Base-by-base conservation (phyloP, 805 yeast species). In the Nakazawaea molendinolei region DNA sequence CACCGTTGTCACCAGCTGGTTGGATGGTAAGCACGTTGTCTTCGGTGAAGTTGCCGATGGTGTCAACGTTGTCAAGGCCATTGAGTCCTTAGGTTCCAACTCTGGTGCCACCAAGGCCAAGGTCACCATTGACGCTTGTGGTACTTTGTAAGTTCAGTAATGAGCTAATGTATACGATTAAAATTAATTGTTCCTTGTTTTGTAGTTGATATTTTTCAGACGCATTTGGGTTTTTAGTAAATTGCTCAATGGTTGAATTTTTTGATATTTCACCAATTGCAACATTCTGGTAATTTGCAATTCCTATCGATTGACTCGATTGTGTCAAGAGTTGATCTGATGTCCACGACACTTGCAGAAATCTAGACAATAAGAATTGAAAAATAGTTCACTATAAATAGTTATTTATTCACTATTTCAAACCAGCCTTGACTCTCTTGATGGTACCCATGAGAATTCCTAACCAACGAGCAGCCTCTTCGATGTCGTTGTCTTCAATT, bases 21-120 rank as follows among this genome's bases (percentile, higher is more conserved):
- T 89, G 62, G 94, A 87, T 56, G 95, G 95, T 45, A 79, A 81
- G 67, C 95, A 87, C 73, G 95, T 86, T 56, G 96, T 89, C 43
- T 89, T 89, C 55, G 97, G 97, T 55, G 95, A 87, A 68, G 86
- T 86, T 45, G 58, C 70, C 44, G 94, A 83, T 43, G 97, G 97
- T 50, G 61, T 69, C 56, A 95, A 87, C 53, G 67, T 86, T 50
- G 86, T 89, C 62, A 79, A 81, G 82, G 78, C 76, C 68, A 73
- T 87, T 52, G 96, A 89, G 73, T 56, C 66, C 52, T 58, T 67
- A 40, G 79, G 79, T 43, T 58, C 76, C 36, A 54, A 56, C 48
- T 56, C 66, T 30, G 75, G 79, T 50, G 54, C 64, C 45, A 62
- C 74, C 49, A 52, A 46, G 35, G 61, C 66, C 44, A 69, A 64